Evolutionary conservation across 2,329 filamentous ascomycete species (phyloP), one percentile per base, ranked within the genome.

Genomic region (Pyricularia sp.): DNA sequence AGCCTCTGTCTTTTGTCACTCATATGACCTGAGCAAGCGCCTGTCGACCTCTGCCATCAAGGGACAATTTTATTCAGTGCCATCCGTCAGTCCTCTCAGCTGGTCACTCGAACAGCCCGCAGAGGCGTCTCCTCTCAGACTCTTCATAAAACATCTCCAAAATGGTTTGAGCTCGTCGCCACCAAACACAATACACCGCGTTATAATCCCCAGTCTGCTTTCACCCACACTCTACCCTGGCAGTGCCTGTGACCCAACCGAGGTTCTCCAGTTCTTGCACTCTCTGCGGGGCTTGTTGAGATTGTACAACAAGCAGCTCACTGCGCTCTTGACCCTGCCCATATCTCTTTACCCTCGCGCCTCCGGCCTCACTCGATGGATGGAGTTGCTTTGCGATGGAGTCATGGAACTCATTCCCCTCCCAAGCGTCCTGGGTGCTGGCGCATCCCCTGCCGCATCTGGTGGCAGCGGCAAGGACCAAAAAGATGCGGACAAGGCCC

Each of bases 171-270:
- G 78, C 53, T 81, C 78, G 65, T 87, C 83, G 30, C 77, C 85
- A 1, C 78, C 85, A 1, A 80, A 81, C 9, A 83, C 80, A 2
- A 79, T 94, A 33, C 93, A 97, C 73, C 86, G 94, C 61, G 79
- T 97, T 49, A 79, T 97, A 60, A 81, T 97, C n/a, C 93, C 94
- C 0, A 88, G 84, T 65, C 81, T 97, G 10, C 84, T 97, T 28
- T 94, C 91, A 3, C 93, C 94, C n/a, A 88, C 90, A 1, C 74
- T 93, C 16, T 97, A 97, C 72, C 83, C 88, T 28, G 81, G 89
- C 2, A 79, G 84, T 30, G 81, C 86, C 60, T 86, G 85, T 68
- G 82, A 83, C n/a, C 92, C 93, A 0, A 78, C 87, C 33, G 82
- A 89, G 70, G 78, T 96, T 28, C 79, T 97, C 33, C 87, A 87